A percentile compares a stretch with the other conserved stretches of the same genome.
These are phyloP conservation scores for Parasitella parasitica DNA, from an alignment of 371 early-diverging fungal genomes.

Conservation along the genomic window DNA sequence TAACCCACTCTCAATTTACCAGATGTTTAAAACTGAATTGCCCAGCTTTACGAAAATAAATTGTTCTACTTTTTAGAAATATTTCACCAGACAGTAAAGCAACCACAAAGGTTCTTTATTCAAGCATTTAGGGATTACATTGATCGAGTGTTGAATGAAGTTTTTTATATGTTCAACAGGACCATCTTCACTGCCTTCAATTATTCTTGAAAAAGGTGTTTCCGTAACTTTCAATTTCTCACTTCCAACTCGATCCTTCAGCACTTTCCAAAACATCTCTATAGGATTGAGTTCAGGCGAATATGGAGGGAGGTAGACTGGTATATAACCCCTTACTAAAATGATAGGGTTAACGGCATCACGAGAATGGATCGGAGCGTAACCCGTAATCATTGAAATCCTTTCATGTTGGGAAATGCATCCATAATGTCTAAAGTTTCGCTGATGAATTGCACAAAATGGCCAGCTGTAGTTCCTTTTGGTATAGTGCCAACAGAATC, in stretches of 20 bases:
- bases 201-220: background rate
- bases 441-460: slow-evolving; percentile 6
- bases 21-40: too few species aligned
- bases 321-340: background rate
- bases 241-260: background rate
- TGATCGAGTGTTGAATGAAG: slow-evolving; percentile 15
- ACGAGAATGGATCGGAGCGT: too few species aligned
- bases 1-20: too few species aligned
- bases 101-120: slow-evolving; percentile 14
- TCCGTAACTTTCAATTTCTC: background rate
- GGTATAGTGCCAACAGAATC: background rate
- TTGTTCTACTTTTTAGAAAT: too few species aligned
- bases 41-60: too few species aligned
- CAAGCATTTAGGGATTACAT: slow-evolving; percentile 7
- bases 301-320: background rate
- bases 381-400: background rate
- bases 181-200: too few species aligned
- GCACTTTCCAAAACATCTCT: slow-evolving; percentile 13
- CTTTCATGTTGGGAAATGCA: background rate
- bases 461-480: slow-evolving; percentile 13
- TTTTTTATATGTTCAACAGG: slow-evolving; percentile 2
- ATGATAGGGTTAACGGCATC: too few species aligned
- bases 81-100: too few species aligned
- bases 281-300: slow-evolving; percentile 19
- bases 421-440: slow-evolving; percentile 5